These are phyloP conservation scores for Rosa lucieae DNA, from an alignment of 306 rosid genomes.

Conservation along the genomic window DNA sequence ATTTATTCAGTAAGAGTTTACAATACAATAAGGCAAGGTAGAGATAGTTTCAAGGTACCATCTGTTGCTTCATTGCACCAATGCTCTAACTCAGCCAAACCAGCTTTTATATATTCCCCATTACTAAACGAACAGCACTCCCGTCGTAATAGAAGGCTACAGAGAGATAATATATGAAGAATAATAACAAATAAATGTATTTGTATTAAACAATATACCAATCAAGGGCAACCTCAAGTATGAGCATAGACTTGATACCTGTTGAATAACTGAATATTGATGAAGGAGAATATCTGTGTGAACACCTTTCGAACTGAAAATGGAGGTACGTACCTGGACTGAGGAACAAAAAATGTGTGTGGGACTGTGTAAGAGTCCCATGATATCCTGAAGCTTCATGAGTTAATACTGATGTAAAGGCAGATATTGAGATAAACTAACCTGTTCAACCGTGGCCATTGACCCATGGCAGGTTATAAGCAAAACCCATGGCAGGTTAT, in stretches of 20 bases:
- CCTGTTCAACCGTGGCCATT: too few species aligned
- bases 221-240: conserved; percentile 15
- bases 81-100: conserved; percentile 92
- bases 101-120: conserved; percentile 93
- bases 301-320: conserved; percentile 91
- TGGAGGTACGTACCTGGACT: conserved; percentile 83
- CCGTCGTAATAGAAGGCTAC: conserved; percentile 93
- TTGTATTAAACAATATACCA: conserved; percentile 4
- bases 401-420: too few species aligned
- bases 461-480: too few species aligned
- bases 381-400: too few species aligned
- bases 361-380: not conserved
- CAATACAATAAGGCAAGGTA: not conserved
- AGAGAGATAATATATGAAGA: not conserved
- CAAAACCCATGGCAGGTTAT: too few species aligned
- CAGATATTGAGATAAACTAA: too few species aligned
- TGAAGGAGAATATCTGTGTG: conserved; percentile 95
- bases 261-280: conserved; percentile 94
- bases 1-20: conserved; percentile 17
- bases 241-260: conserved; percentile 52
- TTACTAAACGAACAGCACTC: conserved; percentile 99
- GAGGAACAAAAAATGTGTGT: conserved; percentile 3
- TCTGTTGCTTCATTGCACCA: conserved; percentile 92
- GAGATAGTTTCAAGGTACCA: conserved; percentile 46
- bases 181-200: not conserved